Evolutionary conservation across 2,329 filamentous ascomycete species (phyloP).

Genomic region (Coniochaeta prunicola): DNA sequence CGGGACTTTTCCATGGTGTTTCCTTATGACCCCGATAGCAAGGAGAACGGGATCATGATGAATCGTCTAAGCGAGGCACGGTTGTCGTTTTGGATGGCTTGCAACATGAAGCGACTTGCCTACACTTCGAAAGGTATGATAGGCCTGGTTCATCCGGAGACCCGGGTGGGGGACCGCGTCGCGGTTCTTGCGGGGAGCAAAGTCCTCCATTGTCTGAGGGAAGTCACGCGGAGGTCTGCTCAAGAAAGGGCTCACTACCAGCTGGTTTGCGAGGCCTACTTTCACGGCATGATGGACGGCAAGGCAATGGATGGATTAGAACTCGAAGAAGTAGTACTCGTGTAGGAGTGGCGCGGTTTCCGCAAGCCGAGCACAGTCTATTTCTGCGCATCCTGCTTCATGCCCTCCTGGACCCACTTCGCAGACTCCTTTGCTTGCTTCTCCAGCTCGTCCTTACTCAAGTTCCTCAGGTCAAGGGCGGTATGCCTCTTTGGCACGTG

Average conservation of each 20-base stretch:
- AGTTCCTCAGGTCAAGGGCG: constrained; percentile 34
- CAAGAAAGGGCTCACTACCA: not conserved
- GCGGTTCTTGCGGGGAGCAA: not conserved
- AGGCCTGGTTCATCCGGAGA: not conserved
- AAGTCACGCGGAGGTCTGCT: not conserved
- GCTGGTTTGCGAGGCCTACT: not conserved
- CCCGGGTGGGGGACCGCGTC: not conserved
- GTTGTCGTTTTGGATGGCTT: not conserved
- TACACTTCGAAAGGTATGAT: not conserved
- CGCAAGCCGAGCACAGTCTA: not conserved
- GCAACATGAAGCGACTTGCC: not conserved
- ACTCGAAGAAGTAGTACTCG: not conserved
- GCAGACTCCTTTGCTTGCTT: constrained; percentile 38
- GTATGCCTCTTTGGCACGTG: constrained; percentile 59
- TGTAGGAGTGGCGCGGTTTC: not conserved
- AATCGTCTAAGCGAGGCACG: not conserved
- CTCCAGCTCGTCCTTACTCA: constrained; percentile 40
- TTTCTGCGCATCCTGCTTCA: constrained; percentile 49
- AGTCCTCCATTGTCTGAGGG: not conserved
- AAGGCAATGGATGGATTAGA: not conserved
- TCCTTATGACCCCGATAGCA: not conserved
- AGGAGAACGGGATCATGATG: not conserved
- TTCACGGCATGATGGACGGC: constrained; percentile 2
- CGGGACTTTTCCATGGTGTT: not conserved
- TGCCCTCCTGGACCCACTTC: constrained; percentile 57